Evolutionary conservation across 108 stramenopile genomes (phyloP).

Genomic region (Nitzschia sp.): DNA sequence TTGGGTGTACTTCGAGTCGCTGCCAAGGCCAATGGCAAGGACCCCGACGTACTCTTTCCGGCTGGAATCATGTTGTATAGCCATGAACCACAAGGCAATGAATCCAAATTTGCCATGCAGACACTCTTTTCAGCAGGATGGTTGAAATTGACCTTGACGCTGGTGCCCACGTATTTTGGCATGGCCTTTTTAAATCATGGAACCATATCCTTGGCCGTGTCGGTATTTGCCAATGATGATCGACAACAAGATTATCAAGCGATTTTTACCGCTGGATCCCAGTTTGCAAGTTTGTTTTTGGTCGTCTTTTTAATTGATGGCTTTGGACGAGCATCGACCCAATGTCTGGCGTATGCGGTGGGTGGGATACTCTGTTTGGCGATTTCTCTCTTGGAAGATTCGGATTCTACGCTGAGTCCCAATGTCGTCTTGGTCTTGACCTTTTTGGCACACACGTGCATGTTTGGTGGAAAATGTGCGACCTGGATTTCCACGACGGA

Average conservation of each 20-base stretch:
- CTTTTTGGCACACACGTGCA: slow-evolving; percentile 49
- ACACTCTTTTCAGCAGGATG: slow-evolving; percentile 23
- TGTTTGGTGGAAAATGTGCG: slow-evolving; percentile 40
- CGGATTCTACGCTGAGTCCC: neutral
- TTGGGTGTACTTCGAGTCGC: slow-evolving; percentile 23
- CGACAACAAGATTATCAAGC: slow-evolving; percentile 22
- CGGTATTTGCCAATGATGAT: slow-evolving; percentile 11
- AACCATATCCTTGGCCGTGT: slow-evolving; percentile 12
- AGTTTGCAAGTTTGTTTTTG: slow-evolving; percentile 12
- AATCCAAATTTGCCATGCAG: neutral
- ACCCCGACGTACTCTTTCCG: slow-evolving; percentile 23
- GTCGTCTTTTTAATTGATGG: slow-evolving; percentile 14
- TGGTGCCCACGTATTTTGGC: slow-evolving; percentile 23
- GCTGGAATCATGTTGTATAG: neutral
- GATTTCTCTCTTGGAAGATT: slow-evolving; percentile 6
- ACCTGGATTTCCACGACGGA: slow-evolving; percentile 66
- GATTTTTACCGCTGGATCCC: slow-evolving; percentile 12
- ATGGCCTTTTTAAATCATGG: slow-evolving; percentile 33
- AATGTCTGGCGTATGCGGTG: slow-evolving; percentile 9
- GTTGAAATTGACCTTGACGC: slow-evolving; percentile 17
- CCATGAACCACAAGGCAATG: slow-evolving; percentile 22
- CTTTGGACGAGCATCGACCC: slow-evolving; percentile 17
- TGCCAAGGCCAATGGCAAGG: slow-evolving; percentile 23
- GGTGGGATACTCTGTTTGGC: slow-evolving; percentile 16
- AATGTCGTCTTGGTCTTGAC: slow-evolving; percentile 32